Conservation (phyloP, 148 eudicot species). For the Silene uniflora region DNA sequence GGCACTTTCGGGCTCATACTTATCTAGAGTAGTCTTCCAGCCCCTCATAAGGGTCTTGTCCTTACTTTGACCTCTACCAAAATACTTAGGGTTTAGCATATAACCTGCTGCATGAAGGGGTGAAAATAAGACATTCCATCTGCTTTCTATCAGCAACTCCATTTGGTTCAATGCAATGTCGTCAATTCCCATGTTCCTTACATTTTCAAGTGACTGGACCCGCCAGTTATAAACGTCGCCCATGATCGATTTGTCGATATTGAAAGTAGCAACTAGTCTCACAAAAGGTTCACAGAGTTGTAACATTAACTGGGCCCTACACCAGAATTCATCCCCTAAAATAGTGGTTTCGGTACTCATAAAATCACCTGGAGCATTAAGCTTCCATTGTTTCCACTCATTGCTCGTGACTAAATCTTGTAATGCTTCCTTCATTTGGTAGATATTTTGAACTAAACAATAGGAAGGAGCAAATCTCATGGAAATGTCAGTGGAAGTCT, state of each 20-base stretch:
- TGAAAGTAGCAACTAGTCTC: slow-evolving; percentile 27
- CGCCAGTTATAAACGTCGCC: slow-evolving; percentile 45
- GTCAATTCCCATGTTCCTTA: slow-evolving; percentile 37
- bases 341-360: slow-evolving; percentile 29
- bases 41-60: slow-evolving; percentile 45
- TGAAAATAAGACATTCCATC: slow-evolving; percentile 42
- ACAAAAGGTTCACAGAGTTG: slow-evolving; percentile 44
- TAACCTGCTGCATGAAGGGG: slow-evolving; percentile 53
- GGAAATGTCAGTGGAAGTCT: slow-evolving; percentile 26
- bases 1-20: slow-evolving; percentile 36
- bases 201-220: slow-evolving; percentile 42
- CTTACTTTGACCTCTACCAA: slow-evolving; percentile 44
- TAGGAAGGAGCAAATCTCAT: slow-evolving; percentile 40
- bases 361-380: slow-evolving; percentile 29
- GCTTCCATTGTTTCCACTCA: slow-evolving; percentile 49
- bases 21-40: slow-evolving; percentile 42
- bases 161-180: slow-evolving; percentile 36
- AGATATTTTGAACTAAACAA: slow-evolving; percentile 33
- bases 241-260: slow-evolving; percentile 42
- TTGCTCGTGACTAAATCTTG: slow-evolving; percentile 35
- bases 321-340: slow-evolving; percentile 47
- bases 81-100: slow-evolving; percentile 38
- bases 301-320: slow-evolving; percentile 36
- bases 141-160: slow-evolving; percentile 39
- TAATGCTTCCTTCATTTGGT: slow-evolving; percentile 28